phyloP scores from a whole-genome alignment of 2,329 filamentous ascomycete species.

The Nigrograna mackinnonii region DNA sequence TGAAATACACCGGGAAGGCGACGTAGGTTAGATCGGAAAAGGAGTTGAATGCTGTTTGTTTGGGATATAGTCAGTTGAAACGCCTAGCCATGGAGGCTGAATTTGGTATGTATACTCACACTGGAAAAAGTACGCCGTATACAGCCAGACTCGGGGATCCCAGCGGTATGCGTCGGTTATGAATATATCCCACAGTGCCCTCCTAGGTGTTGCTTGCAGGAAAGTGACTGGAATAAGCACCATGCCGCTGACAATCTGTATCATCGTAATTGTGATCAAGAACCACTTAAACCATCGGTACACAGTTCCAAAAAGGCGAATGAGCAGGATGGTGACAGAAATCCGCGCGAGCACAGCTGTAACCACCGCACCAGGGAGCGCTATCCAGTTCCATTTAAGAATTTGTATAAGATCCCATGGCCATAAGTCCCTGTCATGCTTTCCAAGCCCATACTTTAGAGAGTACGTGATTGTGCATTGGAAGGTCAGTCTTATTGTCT shows the following conservation, averaged over 20 bases:
- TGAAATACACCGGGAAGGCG: slow-evolving; percentile 3
- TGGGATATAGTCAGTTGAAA: neutral
- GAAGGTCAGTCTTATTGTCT: too few relatives aligned
- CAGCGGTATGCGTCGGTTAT: neutral
- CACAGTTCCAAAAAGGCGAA: slow-evolving; percentile 5
- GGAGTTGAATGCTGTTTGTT: neutral
- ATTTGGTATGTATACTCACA: too few relatives aligned
- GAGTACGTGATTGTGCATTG: neutral
- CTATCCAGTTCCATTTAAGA: slow-evolving; percentile 6
- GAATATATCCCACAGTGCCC: slow-evolving; percentile 3
- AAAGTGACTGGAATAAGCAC: neutral
- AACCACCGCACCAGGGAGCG: neutral
- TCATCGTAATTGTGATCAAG: slow-evolving; percentile 6
- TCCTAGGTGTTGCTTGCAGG: slow-evolving; percentile 1
- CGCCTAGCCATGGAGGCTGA: neutral
- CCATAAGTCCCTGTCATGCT: slow-evolving; percentile 3
- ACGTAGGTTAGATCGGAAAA: slow-evolving; percentile 5
- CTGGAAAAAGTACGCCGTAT: neutral
- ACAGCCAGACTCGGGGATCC: neutral
- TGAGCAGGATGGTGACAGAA: slow-evolving; percentile 4
- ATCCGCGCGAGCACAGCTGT: slow-evolving; percentile 3
- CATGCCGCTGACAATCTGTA: slow-evolving; percentile 1
- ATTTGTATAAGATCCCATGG: slow-evolving; percentile 2
- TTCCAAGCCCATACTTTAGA: slow-evolving; percentile 6
- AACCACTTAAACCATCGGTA: slow-evolving; percentile 5